A percentile compares a stretch with the other conserved stretches of the same genome.
Evolutionary conservation across 1,139 yeast species (phyloP).

Genomic region (Arxiozyma slooffiae): DNA sequence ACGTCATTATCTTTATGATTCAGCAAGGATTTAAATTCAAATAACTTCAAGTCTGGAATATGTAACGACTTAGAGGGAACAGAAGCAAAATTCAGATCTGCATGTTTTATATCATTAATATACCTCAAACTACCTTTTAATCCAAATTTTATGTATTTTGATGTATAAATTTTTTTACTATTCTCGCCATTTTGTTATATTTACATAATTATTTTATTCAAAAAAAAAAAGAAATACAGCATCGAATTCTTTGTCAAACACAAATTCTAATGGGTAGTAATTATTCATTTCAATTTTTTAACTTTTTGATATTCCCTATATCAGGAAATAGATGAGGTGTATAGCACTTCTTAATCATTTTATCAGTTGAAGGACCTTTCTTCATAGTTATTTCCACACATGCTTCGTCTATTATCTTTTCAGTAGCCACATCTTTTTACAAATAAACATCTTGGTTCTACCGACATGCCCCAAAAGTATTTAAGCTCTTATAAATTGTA

Average conservation of each 20-base stretch:
- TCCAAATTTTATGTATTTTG: slow-evolving; percentile 11
- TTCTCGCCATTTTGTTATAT: slow-evolving; percentile 14
- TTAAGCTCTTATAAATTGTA: slow-evolving; percentile 76
- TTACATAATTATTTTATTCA: slow-evolving; percentile 22
- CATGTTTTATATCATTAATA: not conserved
- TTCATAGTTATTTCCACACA: slow-evolving; percentile 39
- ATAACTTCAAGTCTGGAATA: slow-evolving; percentile 14
- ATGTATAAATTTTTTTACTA: slow-evolving; percentile 5
- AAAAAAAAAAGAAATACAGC: slow-evolving; percentile 22
- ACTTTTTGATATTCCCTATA: slow-evolving; percentile 36
- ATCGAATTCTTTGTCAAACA: slow-evolving; percentile 15
- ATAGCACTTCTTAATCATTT: slow-evolving; percentile 19
- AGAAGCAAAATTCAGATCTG: slow-evolving; percentile 3
- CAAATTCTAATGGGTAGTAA: slow-evolving; percentile 25
- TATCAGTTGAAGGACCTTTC: slow-evolving; percentile 38
- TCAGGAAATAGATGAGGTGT: slow-evolving; percentile 70
- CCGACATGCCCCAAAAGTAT: slow-evolving; percentile 85
- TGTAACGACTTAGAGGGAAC: slow-evolving; percentile 8
- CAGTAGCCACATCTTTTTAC: slow-evolving; percentile 60
- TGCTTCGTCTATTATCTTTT: slow-evolving; percentile 36
- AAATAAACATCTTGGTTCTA: slow-evolving; percentile 70
- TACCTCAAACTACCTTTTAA: slow-evolving; percentile 10
- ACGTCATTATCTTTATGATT: slow-evolving; percentile 1
- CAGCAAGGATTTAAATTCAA: slow-evolving; percentile 15
- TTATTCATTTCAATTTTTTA: slow-evolving; percentile 19